Conservation (phyloP, 2,329 filamentous ascomycete genomes). For the Leptodontidium sp. region DNA sequence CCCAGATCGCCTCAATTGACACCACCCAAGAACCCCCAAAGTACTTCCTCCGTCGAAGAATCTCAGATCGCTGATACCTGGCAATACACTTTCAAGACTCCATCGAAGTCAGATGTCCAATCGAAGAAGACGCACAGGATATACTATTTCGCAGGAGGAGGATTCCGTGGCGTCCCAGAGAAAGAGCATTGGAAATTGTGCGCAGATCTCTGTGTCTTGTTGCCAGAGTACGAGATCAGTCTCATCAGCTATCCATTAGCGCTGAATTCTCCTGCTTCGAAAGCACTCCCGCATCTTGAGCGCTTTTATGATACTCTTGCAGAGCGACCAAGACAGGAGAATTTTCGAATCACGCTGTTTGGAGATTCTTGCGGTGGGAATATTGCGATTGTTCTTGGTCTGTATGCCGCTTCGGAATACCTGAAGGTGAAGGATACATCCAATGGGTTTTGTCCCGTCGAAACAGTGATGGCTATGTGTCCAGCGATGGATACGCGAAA, state of each 20-base stretch:
- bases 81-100: constrained; percentile 28
- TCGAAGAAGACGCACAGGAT: constrained; percentile 19
- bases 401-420: constrained; percentile 27
- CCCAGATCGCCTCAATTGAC: constrained; percentile 28
- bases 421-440: constrained; percentile 1
- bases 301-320: constrained; percentile 22
- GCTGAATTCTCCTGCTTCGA: constrained; percentile 28
- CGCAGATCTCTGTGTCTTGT: constrained; percentile 27
- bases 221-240: constrained; percentile 34
- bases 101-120: neutral
- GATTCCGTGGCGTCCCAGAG: constrained; percentile 25
- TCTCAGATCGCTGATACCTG: constrained; percentile 26
- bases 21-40: constrained; percentile 25
- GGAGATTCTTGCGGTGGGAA: constrained; percentile 36
- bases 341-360: constrained; percentile 29
- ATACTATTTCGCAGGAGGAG: constrained; percentile 48
- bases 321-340: constrained; percentile 13
- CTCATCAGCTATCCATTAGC: constrained; percentile 34
- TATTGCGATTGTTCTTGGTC: constrained; percentile 30
- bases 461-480: constrained; percentile 35
- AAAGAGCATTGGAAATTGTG: constrained; percentile 37
- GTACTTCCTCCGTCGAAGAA: constrained; percentile 25
- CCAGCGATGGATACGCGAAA: constrained; percentile 36
- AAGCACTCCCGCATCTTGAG: constrained; percentile 28
- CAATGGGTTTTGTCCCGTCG: constrained; percentile 21